Evolutionary conservation across 768 basidiomycete species (phyloP), one percentile per base, ranked within the genome.

Genomic region (Collybia mongolica): DNA sequence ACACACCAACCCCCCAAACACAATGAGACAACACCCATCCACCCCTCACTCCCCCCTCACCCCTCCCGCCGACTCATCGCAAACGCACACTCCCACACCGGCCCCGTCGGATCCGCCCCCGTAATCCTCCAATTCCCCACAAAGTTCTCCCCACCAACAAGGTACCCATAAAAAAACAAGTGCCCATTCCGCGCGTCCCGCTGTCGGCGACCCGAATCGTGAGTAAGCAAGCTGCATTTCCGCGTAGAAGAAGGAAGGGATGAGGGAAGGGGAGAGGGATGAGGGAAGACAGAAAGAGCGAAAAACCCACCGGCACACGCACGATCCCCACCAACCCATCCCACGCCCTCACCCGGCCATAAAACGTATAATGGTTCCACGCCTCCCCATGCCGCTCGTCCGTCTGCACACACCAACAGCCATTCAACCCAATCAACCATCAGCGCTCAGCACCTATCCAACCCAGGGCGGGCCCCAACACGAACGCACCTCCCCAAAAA

Each of bases 41-140:
- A 32, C 32, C 4, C 5, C 32, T 9, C 5, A 9, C 32, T 9
- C 32, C 6, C 32, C 32, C 32, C 24, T 26, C 28, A 54, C 20
- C 54, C 58, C 3, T 73, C 69, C 51, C 77, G 67, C 61, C 72
- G 71, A 28, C 81, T 79, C 74, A 85, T 78, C 38, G 77, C 72
- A 56, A 88, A 86, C 6, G 87, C 74, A 24, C 82, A 78, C 61
- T 90, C 88, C 64, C 80, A 81, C 9, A 74, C 72, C 0, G 83
- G 83, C 8, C 68, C 58, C 5, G 72, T 61, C 2, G 72, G 69
- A 39, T 79, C 77, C 50, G 61, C 70, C 46, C 61, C 63, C 35
- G 74, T 76, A 57, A 71, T 69, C 40, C 88, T 73, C 89, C 88
- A 90, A 49, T 82, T 83, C 4, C 89, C 89, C 14, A 87, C 85